These are phyloP conservation scores for Botrytis cinerea DNA, from an alignment of 2,329 filamentous ascomycete species.

Conservation along the genomic window DNA sequence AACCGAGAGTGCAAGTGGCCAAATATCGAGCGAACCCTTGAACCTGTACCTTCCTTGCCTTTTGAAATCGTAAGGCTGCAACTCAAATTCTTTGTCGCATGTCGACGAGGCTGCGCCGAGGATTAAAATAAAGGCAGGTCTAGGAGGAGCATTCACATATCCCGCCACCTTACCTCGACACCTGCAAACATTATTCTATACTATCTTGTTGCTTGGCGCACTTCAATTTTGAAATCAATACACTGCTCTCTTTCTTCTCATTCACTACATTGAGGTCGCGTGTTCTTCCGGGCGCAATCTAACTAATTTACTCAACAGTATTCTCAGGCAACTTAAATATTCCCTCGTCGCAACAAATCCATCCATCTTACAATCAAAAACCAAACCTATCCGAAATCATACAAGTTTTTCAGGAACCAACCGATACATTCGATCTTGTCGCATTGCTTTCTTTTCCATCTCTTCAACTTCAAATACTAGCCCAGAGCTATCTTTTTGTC, in stretches of 20 bases:
- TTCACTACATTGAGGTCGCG: conserved; percentile 7
- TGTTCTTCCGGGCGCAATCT: neutral
- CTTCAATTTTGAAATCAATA: neutral
- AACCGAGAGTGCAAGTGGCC: conserved; percentile 6
- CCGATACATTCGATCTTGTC: neutral
- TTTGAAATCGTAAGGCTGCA: conserved; percentile 4
- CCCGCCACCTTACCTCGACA: neutral
- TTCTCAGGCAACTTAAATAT: neutral
- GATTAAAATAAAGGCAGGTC: conserved; percentile 7
- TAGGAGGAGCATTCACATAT: conserved; percentile 3
- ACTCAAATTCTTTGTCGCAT: conserved; percentile 13
- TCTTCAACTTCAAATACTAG: neutral
- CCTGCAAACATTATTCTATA: neutral
- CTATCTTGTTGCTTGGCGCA: neutral
- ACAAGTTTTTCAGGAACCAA: neutral
- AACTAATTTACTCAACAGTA: conserved; percentile 3
- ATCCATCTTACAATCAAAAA: neutral
- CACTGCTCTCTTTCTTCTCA: neutral
- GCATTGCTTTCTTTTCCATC: conserved; percentile 12
- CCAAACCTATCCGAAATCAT: neutral
- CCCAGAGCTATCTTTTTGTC: neutral
- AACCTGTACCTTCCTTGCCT: neutral
- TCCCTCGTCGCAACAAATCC: conserved; percentile 6
- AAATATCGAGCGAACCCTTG: neutral
- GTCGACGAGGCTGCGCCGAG: conserved; percentile 14